Base-by-base conservation (phyloP, 2,329 filamentous ascomycete species). In the Pezicula rhizophila region DNA sequence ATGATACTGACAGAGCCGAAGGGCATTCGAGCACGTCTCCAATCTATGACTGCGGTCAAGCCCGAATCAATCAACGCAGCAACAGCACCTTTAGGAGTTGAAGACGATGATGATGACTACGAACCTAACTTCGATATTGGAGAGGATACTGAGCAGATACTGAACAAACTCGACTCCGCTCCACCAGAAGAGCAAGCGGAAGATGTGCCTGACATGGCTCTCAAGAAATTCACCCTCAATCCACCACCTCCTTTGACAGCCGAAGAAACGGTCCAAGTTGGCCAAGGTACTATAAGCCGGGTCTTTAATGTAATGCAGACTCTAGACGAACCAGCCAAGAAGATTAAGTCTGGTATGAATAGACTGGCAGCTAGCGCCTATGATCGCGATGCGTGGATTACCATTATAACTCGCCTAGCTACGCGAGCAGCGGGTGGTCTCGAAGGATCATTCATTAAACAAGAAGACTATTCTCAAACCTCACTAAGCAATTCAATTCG, bases 381-480 rank as follows among this genome's bases (percentile, higher is more conserved):
- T 59, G 89, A 92, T 60, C 79, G 85, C 53, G 91, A 96, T 54
- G 87, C 90, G 0, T 97, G 92, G 91, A 80, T 95, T 57, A 93
- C 89, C 0, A 80, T 97, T 17, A 77, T 97, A 49, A 86, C 87
- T 37, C 82, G 93, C 42, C 72, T 97, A 42, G 92, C 91, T 11
- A 96, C 91, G 3, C 80, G 92, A 34, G 80, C 89, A 18, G 78
- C 81, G 11, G 80, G 82, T 20, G 85, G 85, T 2, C 74, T 96
- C 3, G 85, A 89, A 45, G 77, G 78, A 15, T 62, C 63, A 14
- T 58, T 52, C 25, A 66, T 84, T 55, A 84, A 87, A 55, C 68
- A 74, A 0, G 82, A 88, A 58, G 43, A 63, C n/a, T 55, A 47
- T 42, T 60, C 58, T 57, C 63, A 56, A 61, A 65, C 66, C 56